Evolutionary conservation across 2,329 filamentous ascomycete genomes (phyloP).

Genomic region (Fusarium robinianum): DNA sequence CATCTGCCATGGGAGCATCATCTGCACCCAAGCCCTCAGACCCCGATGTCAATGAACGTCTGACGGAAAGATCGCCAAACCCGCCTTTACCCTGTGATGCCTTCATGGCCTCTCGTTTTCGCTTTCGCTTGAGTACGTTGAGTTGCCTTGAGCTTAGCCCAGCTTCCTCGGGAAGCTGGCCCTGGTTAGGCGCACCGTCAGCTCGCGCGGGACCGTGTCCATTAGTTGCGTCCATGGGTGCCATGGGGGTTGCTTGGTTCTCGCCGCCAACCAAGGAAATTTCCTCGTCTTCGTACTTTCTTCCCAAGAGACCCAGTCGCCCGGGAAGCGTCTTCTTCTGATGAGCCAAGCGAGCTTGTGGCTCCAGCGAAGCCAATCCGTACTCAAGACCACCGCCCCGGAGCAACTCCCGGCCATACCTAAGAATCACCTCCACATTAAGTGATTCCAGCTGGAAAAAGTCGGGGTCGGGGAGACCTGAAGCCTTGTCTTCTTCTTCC

Average conservation of each 20-base stretch:
- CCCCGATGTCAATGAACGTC: conserved; percentile 63
- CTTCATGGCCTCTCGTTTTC: conserved; percentile 86
- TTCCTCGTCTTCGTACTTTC: conserved; percentile 84
- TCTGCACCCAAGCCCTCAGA: conserved; percentile 66
- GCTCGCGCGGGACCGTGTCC: conserved; percentile 40
- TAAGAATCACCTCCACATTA: conserved; percentile 79
- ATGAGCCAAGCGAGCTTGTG: conserved; percentile 77
- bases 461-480: conserved; percentile 56
- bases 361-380: conserved; percentile 78
- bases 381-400: conserved; percentile 88
- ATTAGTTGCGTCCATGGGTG: conserved; percentile 49
- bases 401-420: conserved; percentile 80
- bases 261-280: conserved; percentile 63
- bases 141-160: conserved; percentile 89
- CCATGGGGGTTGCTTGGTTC: conserved; percentile 46
- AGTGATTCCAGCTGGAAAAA: conserved; percentile 74
- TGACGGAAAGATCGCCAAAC: conserved; percentile 81
- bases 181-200: conserved; percentile 46
- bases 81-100: conserved; percentile 84
- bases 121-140: conserved; percentile 91
- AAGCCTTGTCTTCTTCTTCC: conserved; percentile 60
- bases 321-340: conserved; percentile 87
- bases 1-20: conserved; percentile 59
- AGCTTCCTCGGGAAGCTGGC: conserved; percentile 62
- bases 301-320: conserved; percentile 81